Percentiles rank a stretch among this genome's conserved stretches.
phyloP scores from a whole-genome alignment of 352 stramenopile species.

The Thraustochytrium sp. region DNA sequence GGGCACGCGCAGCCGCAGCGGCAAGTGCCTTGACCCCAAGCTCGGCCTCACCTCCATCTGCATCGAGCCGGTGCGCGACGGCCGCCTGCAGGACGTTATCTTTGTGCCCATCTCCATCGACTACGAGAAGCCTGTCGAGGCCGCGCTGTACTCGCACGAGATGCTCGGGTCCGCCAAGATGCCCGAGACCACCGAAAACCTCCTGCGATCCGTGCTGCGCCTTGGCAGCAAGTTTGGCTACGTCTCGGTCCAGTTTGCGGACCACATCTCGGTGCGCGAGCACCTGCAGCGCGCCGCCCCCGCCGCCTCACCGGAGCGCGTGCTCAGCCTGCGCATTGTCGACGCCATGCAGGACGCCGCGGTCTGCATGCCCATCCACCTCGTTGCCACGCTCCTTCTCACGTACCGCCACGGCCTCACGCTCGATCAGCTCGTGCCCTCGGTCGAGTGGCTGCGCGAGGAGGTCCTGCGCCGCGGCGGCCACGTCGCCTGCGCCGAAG shows the following conservation, averaged over 20 bases:
- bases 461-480: constrained; percentile 56
- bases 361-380: constrained; percentile 68
- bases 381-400: constrained; percentile 63
- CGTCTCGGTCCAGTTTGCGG: constrained; percentile 72
- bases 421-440: constrained; percentile 58
- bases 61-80: constrained; percentile 52
- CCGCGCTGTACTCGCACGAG: constrained; percentile 73
- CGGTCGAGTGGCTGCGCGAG: constrained; percentile 56
- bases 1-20: constrained; percentile 68
- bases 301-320: background rate
- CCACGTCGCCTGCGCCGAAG: constrained; percentile 60
- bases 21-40: constrained; percentile 52
- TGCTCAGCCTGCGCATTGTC: constrained; percentile 56
- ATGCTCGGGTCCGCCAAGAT: constrained; percentile 72
- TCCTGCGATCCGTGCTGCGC: constrained; percentile 66
- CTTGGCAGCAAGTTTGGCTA: constrained; percentile 68
- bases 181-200: constrained; percentile 65
- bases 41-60: constrained; percentile 50
- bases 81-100: constrained; percentile 54
- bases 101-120: constrained; percentile 75
- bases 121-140: constrained; percentile 79
- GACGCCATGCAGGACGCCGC: constrained; percentile 66
- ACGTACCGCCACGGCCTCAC: constrained; percentile 65
- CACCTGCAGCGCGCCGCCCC: background rate
- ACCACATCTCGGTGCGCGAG: constrained; percentile 61